These are phyloP conservation scores for Grigorovia humatica DNA, from an alignment of 805 yeast genomes.

Conservation along the genomic window DNA sequence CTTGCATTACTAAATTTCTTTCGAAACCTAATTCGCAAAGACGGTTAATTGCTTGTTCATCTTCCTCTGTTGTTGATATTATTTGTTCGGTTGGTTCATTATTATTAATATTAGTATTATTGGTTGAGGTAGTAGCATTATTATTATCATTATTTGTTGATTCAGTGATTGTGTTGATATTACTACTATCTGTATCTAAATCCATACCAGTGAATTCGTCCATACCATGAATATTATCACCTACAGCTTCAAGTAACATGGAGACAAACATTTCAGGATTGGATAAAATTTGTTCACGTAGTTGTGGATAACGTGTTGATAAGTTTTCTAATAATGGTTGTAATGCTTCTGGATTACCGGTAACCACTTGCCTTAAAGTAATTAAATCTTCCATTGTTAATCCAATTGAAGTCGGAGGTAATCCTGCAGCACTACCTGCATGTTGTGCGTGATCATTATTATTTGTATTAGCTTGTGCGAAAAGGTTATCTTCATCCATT, in stretches of 20 bases:
- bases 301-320: conserved; percentile 72
- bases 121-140: conserved; percentile 27
- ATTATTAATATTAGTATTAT: conserved; percentile 20
- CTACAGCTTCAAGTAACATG: conserved; percentile 50
- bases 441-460: conserved; percentile 14
- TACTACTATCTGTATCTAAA: conserved; percentile 17
- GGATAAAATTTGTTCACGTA: conserved; percentile 66
- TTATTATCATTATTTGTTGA: conserved; percentile 27
- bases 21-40: conserved; percentile 91
- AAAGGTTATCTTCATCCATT: conserved; percentile 29
- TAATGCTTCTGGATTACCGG: conserved; percentile 78
- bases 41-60: conserved; percentile 80
- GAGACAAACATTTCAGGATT: conserved; percentile 87
- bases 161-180: conserved; percentile 11
- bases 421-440: conserved; percentile 18
- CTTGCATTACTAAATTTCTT: conserved; percentile 77
- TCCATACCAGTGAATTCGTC: conserved; percentile 15
- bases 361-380: conserved; percentile 65
- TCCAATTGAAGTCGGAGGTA: conserved; percentile 33
- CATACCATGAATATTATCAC: conserved; percentile 41
- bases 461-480: conserved; percentile 32
- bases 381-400: conserved; percentile 38
- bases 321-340: conserved; percentile 76
- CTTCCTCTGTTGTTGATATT: conserved; percentile 64
- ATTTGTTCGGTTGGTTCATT: conserved; percentile 14